Percentiles rank a stretch among this genome's conserved stretches.
phyloP scores from a whole-genome alignment of 148 eudicot species.

The Vaccinium myrtillus region DNA sequence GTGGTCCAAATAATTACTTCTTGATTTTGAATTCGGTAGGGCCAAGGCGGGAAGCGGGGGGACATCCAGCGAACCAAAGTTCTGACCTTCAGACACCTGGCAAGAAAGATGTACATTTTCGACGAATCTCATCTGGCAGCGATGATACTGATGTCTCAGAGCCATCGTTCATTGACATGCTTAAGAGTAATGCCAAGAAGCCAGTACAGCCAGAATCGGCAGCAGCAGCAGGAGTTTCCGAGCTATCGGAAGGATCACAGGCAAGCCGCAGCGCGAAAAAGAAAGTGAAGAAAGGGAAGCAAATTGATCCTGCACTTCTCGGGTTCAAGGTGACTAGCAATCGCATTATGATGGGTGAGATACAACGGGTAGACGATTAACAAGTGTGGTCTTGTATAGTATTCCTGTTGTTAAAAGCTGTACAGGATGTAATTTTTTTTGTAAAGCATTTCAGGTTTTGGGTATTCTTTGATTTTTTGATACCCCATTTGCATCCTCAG shows the following conservation, averaged over 20 bases:
- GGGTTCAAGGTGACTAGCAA: constrained; percentile 96
- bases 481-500: constrained; percentile 9
- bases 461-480: constrained; percentile 6
- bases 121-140: constrained; percentile 67
- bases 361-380: constrained; percentile 78
- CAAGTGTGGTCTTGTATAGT: background rate
- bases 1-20: background rate
- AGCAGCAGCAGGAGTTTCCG: constrained; percentile 35
- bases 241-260: constrained; percentile 44
- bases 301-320: constrained; percentile 88
- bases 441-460: constrained; percentile 22
- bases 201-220: constrained; percentile 48
- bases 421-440: constrained; percentile 31
- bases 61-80: constrained; percentile 33
- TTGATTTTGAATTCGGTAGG: constrained; percentile 32
- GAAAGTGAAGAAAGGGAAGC: constrained; percentile 90
- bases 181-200: constrained; percentile 74
- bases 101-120: constrained; percentile 58
- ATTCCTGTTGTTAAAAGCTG: constrained; percentile 22
- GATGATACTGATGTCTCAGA: constrained; percentile 75
- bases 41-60: constrained; percentile 47
- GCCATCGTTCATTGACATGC: constrained; percentile 84
- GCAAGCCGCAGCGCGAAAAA: constrained; percentile 62
- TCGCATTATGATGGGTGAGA: constrained; percentile 97
- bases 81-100: constrained; percentile 32